A percentile compares a stretch with the other conserved stretches of the same genome.
Evolutionary conservation across 1,139 yeast genomes (phyloP).

Genomic region (Debaryomycetaceae sp.): DNA sequence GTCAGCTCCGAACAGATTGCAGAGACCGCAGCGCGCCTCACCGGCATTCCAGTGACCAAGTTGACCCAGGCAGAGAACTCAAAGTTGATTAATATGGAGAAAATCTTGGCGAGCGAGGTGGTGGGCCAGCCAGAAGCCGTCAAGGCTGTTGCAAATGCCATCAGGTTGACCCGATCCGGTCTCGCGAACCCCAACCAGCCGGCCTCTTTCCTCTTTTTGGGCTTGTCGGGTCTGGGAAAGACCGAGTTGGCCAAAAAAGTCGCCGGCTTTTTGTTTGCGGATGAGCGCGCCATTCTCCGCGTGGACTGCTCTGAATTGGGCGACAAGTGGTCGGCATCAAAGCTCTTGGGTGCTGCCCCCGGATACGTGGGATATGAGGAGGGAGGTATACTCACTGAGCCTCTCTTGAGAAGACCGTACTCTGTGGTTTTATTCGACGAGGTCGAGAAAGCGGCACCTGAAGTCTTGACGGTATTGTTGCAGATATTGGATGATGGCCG

Average conservation of each 20-base stretch:
- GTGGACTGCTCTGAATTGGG: constrained; percentile 94
- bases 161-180: constrained; percentile 90
- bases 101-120: constrained; percentile 66
- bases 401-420: constrained; percentile 83
- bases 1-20: constrained; percentile 92
- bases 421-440: constrained; percentile 92
- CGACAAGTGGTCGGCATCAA: constrained; percentile 93
- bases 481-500: constrained; percentile 96
- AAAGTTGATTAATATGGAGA: constrained; percentile 91
- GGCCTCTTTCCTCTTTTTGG: constrained; percentile 88
- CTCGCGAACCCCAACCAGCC: constrained; percentile 94
- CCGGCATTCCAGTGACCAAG: constrained; percentile 98
- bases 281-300: constrained; percentile 92
- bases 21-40: constrained; percentile 92
- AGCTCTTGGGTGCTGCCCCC: constrained; percentile 93
- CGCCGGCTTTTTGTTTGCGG: constrained; percentile 92
- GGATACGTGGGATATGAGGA: constrained; percentile 98
- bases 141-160: constrained; percentile 90
- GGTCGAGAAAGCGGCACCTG: constrained; percentile 99
- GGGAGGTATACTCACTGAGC: constrained; percentile 93
- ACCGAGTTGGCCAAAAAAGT: constrained; percentile 94
- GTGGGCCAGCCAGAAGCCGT: constrained; percentile 97
- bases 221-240: constrained; percentile 96
- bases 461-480: constrained; percentile 80
- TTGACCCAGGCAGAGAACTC: constrained; percentile 91